Evolutionary conservation across 179 eudicot species (phyloP), one percentile per base, ranked within the genome.

Genomic region (Silene coronaria): DNA sequence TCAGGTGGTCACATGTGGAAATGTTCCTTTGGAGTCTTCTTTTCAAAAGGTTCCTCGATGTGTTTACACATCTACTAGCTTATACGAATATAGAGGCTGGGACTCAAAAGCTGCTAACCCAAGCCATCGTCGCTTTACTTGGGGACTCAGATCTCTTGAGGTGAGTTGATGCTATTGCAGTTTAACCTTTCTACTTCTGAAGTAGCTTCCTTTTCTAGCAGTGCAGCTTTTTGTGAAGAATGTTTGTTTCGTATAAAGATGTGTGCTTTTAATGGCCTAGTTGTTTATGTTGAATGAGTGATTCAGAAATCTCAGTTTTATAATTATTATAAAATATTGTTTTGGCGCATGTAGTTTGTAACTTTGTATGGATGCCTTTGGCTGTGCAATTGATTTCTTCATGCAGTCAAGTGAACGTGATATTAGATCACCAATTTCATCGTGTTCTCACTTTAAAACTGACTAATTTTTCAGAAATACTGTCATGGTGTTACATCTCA

Each of bases 1-100:
- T 74, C 46, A 93, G 98, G 97, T 93, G 76, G 98, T 93, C 65
- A 93, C 98, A 22, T 93, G 98, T 77, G 98, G 98, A 72, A 93
- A 90, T 83, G 91, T 93, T 72, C 98, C 97, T 79, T 89, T 93
- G 13, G 96, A 91, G 77, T 89, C 98, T 57, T 88, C 98, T 69
- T 93, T 89, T 84, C 89, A 88, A 57, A 91, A 80, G 80, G 85
- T 85, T 75, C 96, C 97, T 58, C 89, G 98, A 79, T 93, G 98
- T 71, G 93, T 93, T 27, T 93, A 91, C 85, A 90, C 96, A 36
- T 91, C 97, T 59, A 89, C 97, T 76, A 83, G 93, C 80, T 84
- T 93, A 53, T 87, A 73, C 64, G 97, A 93, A 84, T 91, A 91
- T 79, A 88, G 98, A 32, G 95, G 98, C 28, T 93, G 93, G 92